These are phyloP conservation scores for Metschnikowia shivogae DNA, from an alignment of 805 yeast species.

Conservation along the genomic window DNA sequence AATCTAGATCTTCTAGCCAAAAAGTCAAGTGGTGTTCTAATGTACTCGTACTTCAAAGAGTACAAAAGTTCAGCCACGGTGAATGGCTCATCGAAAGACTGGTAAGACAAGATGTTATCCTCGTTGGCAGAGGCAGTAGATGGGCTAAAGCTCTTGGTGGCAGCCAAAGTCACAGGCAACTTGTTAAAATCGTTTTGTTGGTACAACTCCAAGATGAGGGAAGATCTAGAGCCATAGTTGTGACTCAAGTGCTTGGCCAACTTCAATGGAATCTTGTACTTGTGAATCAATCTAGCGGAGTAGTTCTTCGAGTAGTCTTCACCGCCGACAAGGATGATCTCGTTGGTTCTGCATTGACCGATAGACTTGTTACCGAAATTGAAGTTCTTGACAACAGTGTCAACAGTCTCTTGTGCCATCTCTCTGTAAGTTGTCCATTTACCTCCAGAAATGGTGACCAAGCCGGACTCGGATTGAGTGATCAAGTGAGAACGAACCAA, in stretches of 20 bases:
- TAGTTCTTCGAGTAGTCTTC: slow-evolving; percentile 72
- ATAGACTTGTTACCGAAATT: slow-evolving; percentile 32
- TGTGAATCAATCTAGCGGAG: slow-evolving; percentile 75
- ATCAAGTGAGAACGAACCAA: slow-evolving; percentile 87
- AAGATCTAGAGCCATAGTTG: slow-evolving; percentile 89
- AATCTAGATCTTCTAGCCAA: slow-evolving; percentile 89
- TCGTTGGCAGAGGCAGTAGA: slow-evolving; percentile 22
- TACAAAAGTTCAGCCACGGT: slow-evolving; percentile 87
- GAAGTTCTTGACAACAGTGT: slow-evolving; percentile 54
- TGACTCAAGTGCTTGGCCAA: slow-evolving; percentile 78
- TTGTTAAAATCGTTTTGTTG: slow-evolving; percentile 50
- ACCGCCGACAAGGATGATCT: slow-evolving; percentile 68
- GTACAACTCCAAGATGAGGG: slow-evolving; percentile 61
- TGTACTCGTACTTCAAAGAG: slow-evolving; percentile 76
- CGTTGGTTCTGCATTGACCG: slow-evolving; percentile 50
- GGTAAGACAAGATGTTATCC: slow-evolving; percentile 40
- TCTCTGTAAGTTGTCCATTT: slow-evolving; percentile 98
- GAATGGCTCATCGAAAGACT: slow-evolving; percentile 72
- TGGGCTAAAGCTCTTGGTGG: slow-evolving; percentile 28
- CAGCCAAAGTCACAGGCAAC: slow-evolving; percentile 63
- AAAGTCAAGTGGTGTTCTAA: slow-evolving; percentile 85
- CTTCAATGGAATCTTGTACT: slow-evolving; percentile 63
- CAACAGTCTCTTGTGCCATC: slow-evolving; percentile 93
- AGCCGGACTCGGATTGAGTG: slow-evolving; percentile 65
- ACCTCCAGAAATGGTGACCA: slow-evolving; percentile 91